A percentile compares a stretch with the other conserved stretches of the same genome.
These are phyloP conservation scores for Cladochytrium tenue DNA, from an alignment of 371 early-diverging fungal genomes.

Conservation along the genomic window DNA sequence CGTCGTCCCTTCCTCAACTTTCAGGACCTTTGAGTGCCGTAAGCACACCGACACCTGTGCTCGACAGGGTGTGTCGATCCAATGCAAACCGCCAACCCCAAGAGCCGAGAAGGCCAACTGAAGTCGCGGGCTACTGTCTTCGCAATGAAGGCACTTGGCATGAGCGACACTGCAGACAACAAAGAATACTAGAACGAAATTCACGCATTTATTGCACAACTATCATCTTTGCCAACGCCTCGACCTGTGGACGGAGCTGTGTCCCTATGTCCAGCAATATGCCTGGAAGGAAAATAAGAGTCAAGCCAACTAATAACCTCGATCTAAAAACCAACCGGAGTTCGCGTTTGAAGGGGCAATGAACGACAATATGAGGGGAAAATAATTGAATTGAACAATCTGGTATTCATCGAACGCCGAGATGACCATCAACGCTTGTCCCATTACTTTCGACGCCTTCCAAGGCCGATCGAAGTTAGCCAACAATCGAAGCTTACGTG, in stretches of 20 bases:
- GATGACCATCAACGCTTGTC: constrained; percentile 27
- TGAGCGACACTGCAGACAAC: too few species aligned
- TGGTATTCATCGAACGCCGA: constrained; percentile 31
- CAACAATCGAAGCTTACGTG: too few species aligned
- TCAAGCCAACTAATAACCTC: too few species aligned
- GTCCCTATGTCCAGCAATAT: background rate
- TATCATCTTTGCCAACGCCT: background rate
- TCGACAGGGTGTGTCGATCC: background rate
- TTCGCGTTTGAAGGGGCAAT: constrained; percentile 29
- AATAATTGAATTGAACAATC: constrained; percentile 35
- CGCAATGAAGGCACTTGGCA: background rate
- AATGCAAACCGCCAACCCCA: constrained; percentile 27
- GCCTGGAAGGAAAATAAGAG: too few species aligned
- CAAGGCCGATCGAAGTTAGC: too few species aligned
- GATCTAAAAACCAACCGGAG: too few species aligned
- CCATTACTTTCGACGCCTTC: constrained; percentile 34
- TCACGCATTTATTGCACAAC: too few species aligned
- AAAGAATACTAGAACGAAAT: too few species aligned
- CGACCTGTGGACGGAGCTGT: background rate
- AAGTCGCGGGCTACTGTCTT: background rate
- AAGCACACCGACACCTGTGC: too few species aligned
- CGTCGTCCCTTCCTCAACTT: constrained; percentile 10
- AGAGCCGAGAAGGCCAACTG: constrained; percentile 5
- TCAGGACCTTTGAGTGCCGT: too few species aligned
- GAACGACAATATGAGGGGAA: constrained; percentile 28